Evolutionary conservation across 2,329 filamentous ascomycete genomes (phyloP).

Genomic region (Diaporthe nobilis): DNA sequence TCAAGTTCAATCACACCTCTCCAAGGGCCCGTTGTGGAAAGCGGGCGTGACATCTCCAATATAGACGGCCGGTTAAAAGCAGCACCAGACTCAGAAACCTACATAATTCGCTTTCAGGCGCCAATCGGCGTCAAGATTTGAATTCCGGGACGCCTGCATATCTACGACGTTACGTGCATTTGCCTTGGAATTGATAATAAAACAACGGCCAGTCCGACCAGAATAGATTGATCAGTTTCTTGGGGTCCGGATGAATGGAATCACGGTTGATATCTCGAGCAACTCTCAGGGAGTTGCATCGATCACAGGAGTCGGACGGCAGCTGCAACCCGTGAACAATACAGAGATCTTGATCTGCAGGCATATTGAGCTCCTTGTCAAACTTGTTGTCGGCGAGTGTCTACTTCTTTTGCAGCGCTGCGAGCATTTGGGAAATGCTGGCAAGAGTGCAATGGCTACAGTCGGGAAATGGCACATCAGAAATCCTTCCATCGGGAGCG

Average conservation of each 20-base stretch:
- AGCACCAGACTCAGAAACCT: neutral
- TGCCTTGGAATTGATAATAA: neutral
- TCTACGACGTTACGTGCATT: constrained; percentile 3
- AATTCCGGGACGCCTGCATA: neutral
- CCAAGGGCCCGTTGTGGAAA: constrained; percentile 13
- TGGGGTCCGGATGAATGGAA: constrained; percentile 19
- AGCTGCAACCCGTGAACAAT: neutral
- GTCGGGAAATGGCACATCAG: neutral
- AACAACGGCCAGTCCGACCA: neutral
- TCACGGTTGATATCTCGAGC: too few species aligned
- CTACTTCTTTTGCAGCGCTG: too few species aligned
- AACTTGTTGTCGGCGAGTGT: neutral
- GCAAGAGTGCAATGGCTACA: neutral
- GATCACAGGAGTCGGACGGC: neutral
- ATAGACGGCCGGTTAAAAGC: constrained; percentile 30
- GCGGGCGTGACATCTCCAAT: constrained; percentile 26
- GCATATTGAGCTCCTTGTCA: too few species aligned
- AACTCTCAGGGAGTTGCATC: too few species aligned
- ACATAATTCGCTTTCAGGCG: neutral
- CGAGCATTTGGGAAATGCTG: neutral
- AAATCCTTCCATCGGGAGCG: neutral
- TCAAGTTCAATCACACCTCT: constrained; percentile 11
- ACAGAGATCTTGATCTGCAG: neutral
- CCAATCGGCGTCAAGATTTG: constrained; percentile 28
- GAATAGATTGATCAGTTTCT: constrained; percentile 9